A percentile compares a stretch with the other conserved stretches of the same genome.
Conservation (phyloP, 352 stramenopile species). For the Globisporangium parvum region DNA sequence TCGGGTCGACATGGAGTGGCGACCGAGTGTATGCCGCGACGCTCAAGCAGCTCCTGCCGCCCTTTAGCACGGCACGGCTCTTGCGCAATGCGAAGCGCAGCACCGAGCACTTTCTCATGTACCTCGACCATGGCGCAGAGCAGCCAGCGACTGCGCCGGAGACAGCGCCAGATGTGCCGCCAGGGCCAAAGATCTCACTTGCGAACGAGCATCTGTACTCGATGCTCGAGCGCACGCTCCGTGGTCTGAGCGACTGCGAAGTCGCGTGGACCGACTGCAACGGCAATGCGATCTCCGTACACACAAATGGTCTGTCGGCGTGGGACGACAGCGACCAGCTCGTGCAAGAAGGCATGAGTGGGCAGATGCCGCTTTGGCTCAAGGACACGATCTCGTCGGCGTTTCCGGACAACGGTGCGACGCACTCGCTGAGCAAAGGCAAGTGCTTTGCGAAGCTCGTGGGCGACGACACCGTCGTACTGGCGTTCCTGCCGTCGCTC, state of each 20-base stretch:
- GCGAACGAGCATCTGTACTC: conserved; percentile 82
- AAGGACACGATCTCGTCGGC: conserved; percentile 38
- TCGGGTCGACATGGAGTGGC: conserved; percentile 48
- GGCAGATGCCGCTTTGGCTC: conserved; percentile 71
- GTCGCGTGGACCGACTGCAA: conserved; percentile 81
- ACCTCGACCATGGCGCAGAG: conserved; percentile 41
- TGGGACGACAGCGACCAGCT: conserved; percentile 32
- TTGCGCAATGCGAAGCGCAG: conserved; percentile 55
- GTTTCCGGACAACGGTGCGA: conserved; percentile 30
- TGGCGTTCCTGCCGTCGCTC: conserved; percentile 74
- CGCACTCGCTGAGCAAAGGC: conserved; percentile 50
- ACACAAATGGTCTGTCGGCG: conserved; percentile 6
- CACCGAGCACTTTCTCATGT: conserved; percentile 84
- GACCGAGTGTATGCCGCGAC: conserved; percentile 37
- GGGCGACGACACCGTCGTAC: conserved; percentile 56
- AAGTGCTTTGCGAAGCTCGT: conserved; percentile 86
- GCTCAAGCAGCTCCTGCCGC: conserved; percentile 54
- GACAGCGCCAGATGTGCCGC: neutral
- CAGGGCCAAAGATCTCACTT: conserved; percentile 27
- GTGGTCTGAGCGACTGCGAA: conserved; percentile 77
- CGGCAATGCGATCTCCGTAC: conserved; percentile 26
- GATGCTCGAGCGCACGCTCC: conserved; percentile 78
- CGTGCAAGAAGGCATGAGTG: conserved; percentile 36
- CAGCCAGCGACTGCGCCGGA: conserved; percentile 4
- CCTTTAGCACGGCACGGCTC: conserved; percentile 81